Evolutionary conservation across 441 rosid species (phyloP), one percentile per base, ranked within the genome.

Genomic region (Erodium trifolium): DNA sequence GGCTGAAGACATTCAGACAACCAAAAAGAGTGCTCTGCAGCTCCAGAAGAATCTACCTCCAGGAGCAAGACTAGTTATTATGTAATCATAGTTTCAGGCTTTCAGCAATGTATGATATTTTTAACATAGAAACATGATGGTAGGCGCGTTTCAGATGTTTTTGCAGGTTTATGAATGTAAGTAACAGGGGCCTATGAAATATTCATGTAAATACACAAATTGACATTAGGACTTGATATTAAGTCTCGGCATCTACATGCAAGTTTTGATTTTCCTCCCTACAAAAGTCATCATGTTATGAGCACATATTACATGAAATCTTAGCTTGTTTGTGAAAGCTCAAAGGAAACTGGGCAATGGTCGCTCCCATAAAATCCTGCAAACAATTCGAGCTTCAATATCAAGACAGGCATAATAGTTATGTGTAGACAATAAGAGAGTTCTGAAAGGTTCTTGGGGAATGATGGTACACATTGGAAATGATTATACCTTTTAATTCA

Each of bases 311-410:
- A 59, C 6, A 14, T 5, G 13, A 71, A 29, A 49, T 5, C 66
- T 60, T 6, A 71, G 57, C 67, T 63, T 53, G 82, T 71, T 49
- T 76, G 72, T 5, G 88, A 85, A 62, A 91, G 93, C 78, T 88
- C 91, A 2, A 93, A 86, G 41, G 91, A 80, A 76, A 89, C 96
- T 1, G 96, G 97, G 77, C 92, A 91, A 67, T 89, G 99, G 80
- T 93, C 99, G 63, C 99, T 91, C 70, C 99, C 97, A 67, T 76
- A 86, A 67, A 89, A 91, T 67, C 92, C 99, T 89, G 89, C 65
- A 66, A 74, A 69, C 19, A 57, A 14, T 59, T 3, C 68, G 55
- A 39, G 14, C 67, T 67, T 34, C 41, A 64, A 34, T 9, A 18
- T n/a, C 12, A 29, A 41, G 39, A 39, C 45, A 41, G 29, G 29